phyloP scores from a whole-genome alignment of 495 filamentous ascomycete species.

The Saxophila tyrrhenica region DNA sequence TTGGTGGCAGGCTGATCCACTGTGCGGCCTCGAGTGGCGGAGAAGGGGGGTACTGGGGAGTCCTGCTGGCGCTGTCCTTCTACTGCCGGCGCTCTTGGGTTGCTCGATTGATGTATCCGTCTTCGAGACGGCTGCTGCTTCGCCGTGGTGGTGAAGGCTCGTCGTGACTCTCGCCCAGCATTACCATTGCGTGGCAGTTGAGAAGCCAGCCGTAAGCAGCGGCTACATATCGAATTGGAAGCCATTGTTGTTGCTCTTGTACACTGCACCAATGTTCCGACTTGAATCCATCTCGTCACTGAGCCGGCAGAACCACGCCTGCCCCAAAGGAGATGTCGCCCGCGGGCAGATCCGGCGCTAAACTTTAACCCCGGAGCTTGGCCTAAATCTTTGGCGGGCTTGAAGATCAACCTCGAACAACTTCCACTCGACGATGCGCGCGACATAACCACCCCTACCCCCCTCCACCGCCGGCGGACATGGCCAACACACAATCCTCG shows the following conservation, averaged over 20 bases:
- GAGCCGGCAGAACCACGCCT: background rate
- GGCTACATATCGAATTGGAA: constrained; percentile 7
- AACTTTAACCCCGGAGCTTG: too few relatives aligned
- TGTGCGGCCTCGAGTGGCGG: background rate
- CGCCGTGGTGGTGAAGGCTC: background rate
- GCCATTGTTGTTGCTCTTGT: constrained; percentile 8
- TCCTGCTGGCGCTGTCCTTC: background rate
- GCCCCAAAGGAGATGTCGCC: too few relatives aligned
- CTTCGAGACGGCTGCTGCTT: background rate
- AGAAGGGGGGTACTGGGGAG: background rate
- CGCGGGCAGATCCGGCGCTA: too few relatives aligned
- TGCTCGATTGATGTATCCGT: constrained; percentile 5
- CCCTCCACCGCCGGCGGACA: constrained; percentile 35
- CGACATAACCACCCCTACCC: constrained; percentile 1
- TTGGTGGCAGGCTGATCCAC: background rate
- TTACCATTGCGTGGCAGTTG: background rate
- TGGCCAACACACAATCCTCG: constrained; percentile 65
- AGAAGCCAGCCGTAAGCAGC: constrained; percentile 6
- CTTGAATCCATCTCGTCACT: background rate
- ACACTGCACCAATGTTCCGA: background rate
- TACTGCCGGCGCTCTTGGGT: background rate
- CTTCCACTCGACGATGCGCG: background rate
- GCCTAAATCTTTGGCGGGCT: too few relatives aligned
- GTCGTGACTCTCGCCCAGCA: background rate
- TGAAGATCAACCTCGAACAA: too few relatives aligned